Conservation (phyloP, 768 basidiomycete genomes). For the Amyloporia xantha region DNA sequence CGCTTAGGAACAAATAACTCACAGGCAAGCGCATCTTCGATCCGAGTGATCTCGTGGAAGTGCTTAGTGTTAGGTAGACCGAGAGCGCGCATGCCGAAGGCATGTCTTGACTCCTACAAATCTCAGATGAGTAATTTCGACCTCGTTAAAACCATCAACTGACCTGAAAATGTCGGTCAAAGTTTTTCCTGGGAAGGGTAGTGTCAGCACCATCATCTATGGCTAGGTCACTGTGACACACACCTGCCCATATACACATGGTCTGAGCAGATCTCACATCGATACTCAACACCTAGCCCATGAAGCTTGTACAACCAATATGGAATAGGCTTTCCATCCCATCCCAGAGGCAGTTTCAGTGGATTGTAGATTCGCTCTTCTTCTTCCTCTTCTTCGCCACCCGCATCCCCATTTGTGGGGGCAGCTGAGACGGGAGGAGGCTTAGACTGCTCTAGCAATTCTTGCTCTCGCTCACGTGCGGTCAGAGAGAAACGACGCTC, state of each 20-base stretch:
- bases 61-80: slow-evolving; percentile 98
- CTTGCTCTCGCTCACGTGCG: slow-evolving; percentile 95
- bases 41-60: slow-evolving; percentile 97
- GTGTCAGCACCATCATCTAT: not conserved
- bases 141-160: slow-evolving; percentile 4
- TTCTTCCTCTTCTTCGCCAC: slow-evolving; percentile 81
- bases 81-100: slow-evolving; percentile 96
- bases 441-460: slow-evolving; percentile 66
- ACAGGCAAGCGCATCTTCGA: slow-evolving; percentile 94
- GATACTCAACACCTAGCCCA: slow-evolving; percentile 95
- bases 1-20: slow-evolving; percentile 27
- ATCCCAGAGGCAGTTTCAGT: slow-evolving; percentile 90
- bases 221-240: slow-evolving; percentile 12
- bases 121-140: not conserved
- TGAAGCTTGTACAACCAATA: slow-evolving; percentile 99
- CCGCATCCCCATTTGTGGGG: slow-evolving; percentile 37
- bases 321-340: slow-evolving; percentile 99
- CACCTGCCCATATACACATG: slow-evolving; percentile 95
- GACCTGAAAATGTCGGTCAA: slow-evolving; percentile 92
- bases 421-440: slow-evolving; percentile 43
- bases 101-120: slow-evolving; percentile 82
- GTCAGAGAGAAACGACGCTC: slow-evolving; percentile 96
- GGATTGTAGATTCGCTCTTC: slow-evolving; percentile 98
- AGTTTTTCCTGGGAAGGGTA: slow-evolving; percentile 70
- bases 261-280: slow-evolving; percentile 96